These are phyloP conservation scores for Tulasnella sp. DNA, from an alignment of 768 basidiomycete genomes.

Conservation along the genomic window DNA sequence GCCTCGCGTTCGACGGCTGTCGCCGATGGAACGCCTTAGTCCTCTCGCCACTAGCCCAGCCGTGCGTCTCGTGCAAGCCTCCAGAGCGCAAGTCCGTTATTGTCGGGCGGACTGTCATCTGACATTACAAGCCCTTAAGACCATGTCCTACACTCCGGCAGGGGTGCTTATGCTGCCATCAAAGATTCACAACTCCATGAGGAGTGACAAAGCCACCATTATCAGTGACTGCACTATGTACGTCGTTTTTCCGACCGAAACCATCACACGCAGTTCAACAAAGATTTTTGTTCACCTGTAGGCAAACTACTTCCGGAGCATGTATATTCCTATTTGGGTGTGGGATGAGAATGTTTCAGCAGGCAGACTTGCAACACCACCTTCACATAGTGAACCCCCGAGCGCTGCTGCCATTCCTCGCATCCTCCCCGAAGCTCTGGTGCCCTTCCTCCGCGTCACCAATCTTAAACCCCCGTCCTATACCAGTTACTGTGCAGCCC, in stretches of 20 bases:
- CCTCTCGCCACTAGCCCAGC: no score
- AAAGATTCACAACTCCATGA: slow-evolving; percentile 61
- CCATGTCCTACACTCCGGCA: slow-evolving; percentile 56
- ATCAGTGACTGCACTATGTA: slow-evolving; percentile 51
- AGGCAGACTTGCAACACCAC: neutral
- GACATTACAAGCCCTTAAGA: slow-evolving; percentile 31
- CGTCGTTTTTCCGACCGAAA: slow-evolving; percentile 16
- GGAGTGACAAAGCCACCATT: slow-evolving; percentile 49
- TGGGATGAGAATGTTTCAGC: neutral
- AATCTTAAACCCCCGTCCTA: neutral
- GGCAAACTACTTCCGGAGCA: slow-evolving; percentile 15
- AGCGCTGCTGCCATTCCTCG: slow-evolving; percentile 51
- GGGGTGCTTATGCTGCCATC: slow-evolving; percentile 55
- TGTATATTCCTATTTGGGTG: neutral
- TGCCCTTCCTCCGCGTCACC: slow-evolving; percentile 44
- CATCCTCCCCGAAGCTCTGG: slow-evolving; percentile 54
- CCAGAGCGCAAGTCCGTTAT: no score
- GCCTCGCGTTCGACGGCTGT: no score
- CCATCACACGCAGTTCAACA: neutral
- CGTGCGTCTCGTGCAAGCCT: no score
- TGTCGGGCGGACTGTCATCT: no score
- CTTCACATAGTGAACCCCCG: slow-evolving; percentile 44
- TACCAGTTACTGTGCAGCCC: no score
- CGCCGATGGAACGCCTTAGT: no score
- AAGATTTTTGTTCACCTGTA: neutral